These are phyloP conservation scores for Phaffia tasmanica DNA, from an alignment of 768 basidiomycete genomes.

Conservation along the genomic window DNA sequence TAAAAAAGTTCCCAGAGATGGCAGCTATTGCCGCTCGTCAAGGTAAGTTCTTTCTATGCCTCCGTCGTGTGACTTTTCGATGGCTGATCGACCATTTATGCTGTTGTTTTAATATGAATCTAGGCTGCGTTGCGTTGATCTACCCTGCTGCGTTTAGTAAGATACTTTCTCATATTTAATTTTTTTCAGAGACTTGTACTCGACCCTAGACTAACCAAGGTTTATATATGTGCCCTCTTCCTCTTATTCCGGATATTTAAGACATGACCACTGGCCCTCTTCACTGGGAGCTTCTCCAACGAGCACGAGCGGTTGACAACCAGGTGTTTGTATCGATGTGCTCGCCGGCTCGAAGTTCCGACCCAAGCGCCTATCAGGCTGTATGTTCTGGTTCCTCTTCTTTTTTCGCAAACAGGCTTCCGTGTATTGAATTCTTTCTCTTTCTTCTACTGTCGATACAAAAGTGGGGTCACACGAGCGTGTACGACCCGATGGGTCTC, in stretches of 20 bases:
- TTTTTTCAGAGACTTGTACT: not conserved
- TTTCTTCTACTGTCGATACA: not conserved
- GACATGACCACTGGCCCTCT: constrained; percentile 77
- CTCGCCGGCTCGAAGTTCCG: constrained; percentile 77
- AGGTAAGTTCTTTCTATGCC: constrained; percentile 43
- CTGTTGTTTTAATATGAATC: not conserved
- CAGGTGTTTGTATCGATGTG: constrained; percentile 95
- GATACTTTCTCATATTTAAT: not conserved
- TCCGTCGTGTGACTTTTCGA: not conserved
- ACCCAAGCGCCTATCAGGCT: constrained; percentile 68
- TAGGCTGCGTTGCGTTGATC: constrained; percentile 75
- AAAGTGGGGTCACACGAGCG: constrained; percentile 85
- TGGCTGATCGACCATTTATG: not conserved
- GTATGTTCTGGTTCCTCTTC: constrained; percentile 25
- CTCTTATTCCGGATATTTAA: not conserved
- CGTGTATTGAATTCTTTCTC: constrained; percentile 39
- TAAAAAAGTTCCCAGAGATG: constrained; percentile 57
- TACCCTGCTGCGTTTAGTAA: constrained; percentile 84
- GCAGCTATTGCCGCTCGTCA: constrained; percentile 78
- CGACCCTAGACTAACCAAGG: not conserved
- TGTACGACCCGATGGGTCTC: constrained; percentile 79
- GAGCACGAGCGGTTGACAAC: constrained; percentile 83
- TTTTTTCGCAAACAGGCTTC: constrained; percentile 12
- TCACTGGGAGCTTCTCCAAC: constrained; percentile 88
- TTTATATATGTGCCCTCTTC: not conserved